Evolutionary conservation across 805 yeast genomes (phyloP).

Genomic region (Hanseniaspora lachancei): DNA sequence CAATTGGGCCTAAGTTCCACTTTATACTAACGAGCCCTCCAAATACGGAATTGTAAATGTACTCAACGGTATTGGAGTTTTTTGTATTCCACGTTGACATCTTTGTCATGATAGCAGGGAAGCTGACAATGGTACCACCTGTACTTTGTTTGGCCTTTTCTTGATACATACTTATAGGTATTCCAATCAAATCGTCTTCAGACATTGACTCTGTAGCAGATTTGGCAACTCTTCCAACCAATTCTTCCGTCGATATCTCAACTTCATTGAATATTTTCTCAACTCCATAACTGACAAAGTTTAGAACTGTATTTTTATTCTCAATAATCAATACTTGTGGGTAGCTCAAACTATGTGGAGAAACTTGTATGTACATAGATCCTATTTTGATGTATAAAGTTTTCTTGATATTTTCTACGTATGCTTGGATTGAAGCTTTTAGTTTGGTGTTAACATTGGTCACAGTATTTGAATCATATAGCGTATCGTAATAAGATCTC

Average conservation of each 20-base stretch:
- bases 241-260: conserved; percentile 46
- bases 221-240: conserved; percentile 50
- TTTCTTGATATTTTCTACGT: conserved; percentile 39
- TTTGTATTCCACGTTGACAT: conserved; percentile 64
- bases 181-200: conserved; percentile 34
- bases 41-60: conserved; percentile 56
- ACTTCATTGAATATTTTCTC: conserved; percentile 39
- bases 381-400: conserved; percentile 52
- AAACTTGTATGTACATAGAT: conserved; percentile 46
- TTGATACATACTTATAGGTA: conserved; percentile 44
- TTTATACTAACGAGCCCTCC: conserved; percentile 82
- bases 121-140: conserved; percentile 69
- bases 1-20: conserved; percentile 89
- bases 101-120: conserved; percentile 60
- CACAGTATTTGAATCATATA: conserved; percentile 41
- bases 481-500: conserved; percentile 60
- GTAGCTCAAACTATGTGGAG: conserved; percentile 73
- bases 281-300: conserved; percentile 31
- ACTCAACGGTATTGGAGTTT: conserved; percentile 45
- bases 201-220: conserved; percentile 33
- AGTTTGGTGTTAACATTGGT: conserved; percentile 19
- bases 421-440: conserved; percentile 24
- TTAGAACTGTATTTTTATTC: conserved; percentile 43
- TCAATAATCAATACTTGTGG: conserved; percentile 56
- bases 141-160: conserved; percentile 41